Base-by-base conservation (phyloP, 768 basidiomycete genomes). In the Boletales sp. region DNA sequence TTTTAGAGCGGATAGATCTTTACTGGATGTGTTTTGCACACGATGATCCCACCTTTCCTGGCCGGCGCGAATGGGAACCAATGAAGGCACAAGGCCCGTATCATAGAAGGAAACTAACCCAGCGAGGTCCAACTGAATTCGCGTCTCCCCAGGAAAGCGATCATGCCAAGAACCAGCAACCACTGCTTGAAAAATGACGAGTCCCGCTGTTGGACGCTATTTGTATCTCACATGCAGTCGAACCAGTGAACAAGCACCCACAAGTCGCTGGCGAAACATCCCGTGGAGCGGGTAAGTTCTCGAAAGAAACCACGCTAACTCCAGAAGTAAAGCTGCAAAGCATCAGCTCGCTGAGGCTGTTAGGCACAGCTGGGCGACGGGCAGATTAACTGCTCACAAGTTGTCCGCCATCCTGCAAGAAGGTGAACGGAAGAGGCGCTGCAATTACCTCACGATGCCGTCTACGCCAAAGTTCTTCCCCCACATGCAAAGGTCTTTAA, bases 381-480 rank as follows among this genome's bases (percentile, higher is more conserved):
- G n/a, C 5, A 7, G 42, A 12, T 11, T n/a, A 11, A 21, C 29
- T 3, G 17, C 78, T 72, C 43, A 79, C 65, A 53, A 73, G 77
- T 7, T 72, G 80, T 59, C 80, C 77, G 3, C 81, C 37, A 6
- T 58, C n/a, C n/a, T n/a, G n/a, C n/a, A n/a, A n/a, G n/a, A n/a
- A n/a, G n/a, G n/a, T n/a, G n/a, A n/a, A n/a, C n/a, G n/a, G n/a
- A n/a, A n/a, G n/a, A n/a, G n/a, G n/a, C n/a, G n/a, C n/a, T n/a
- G n/a, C n/a, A n/a, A n/a, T n/a, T n/a, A n/a, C 65, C 69, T 36
- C 35, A 36, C 35, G 13, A 36, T 3, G 14, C 35, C 35, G n/a
- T 36, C 35, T n/a, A 36, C 3, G 13, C 35, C 35, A 36, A 12
- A 36, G 3, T 36, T 9, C 7, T 36, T 36, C n/a, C 10, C 35